Percentiles rank a stretch among this genome's conserved stretches.
Evolutionary conservation across 768 basidiomycete species (phyloP).

Genomic region (Rhodosporidiobolus sp.): DNA sequence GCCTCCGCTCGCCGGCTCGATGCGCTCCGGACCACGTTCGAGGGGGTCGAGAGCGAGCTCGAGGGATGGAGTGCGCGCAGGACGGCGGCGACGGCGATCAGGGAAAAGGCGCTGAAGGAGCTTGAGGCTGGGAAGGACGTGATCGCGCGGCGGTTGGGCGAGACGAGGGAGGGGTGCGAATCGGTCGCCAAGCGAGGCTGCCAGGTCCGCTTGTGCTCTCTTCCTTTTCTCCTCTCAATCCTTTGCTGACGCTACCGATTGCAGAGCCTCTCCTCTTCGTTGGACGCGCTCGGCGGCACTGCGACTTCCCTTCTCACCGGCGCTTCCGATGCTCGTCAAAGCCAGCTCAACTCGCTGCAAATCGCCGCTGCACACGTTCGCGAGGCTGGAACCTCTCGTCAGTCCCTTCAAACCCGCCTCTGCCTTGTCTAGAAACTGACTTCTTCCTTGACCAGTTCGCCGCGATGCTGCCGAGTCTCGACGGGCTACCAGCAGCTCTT

Average conservation of each 20-base stretch:
- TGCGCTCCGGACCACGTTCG: neutral
- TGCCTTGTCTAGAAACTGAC: no score
- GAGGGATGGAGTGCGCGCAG: neutral
- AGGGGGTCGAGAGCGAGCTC: neutral
- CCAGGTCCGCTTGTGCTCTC: neutral
- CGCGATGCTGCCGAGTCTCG: neutral
- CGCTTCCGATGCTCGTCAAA: neutral
- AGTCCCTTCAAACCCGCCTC: no score
- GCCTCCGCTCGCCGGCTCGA: neutral
- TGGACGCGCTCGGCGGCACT: neutral
- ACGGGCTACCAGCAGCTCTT: neutral
- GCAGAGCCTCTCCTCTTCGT: neutral
- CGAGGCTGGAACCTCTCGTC: neutral
- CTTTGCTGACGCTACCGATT: neutral
- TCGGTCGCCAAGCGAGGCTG: neutral
- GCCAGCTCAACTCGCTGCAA: neutral
- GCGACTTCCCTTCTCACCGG: neutral
- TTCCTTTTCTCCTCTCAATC: no score
- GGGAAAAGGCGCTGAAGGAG: no score
- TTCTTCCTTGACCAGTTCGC: neutral
- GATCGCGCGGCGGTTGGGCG: no score
- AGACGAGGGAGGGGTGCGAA: neutral
- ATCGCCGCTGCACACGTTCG: conserved; percentile 1
- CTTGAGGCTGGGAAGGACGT: no score
- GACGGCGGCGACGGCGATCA: no score